These are phyloP conservation scores for Musa balbisiana DNA, from an alignment of 202 grass and related monocot genomes.

Conservation along the genomic window DNA sequence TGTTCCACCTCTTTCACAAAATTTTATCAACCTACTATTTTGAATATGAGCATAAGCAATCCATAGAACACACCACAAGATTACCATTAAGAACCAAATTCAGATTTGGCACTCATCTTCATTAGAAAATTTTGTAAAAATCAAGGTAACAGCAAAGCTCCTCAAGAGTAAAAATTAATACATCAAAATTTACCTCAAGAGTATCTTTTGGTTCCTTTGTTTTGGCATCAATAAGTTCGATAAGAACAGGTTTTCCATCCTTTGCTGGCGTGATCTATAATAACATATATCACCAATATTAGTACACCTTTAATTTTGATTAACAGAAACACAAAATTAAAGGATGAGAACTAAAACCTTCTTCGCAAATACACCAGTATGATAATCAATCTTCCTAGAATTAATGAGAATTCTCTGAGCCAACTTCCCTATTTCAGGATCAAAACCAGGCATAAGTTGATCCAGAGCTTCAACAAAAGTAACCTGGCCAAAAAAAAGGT, in stretches of 20 bases:
- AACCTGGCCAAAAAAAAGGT: constrained; percentile 37
- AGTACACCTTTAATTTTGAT: background rate
- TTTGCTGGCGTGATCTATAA: constrained; percentile 55
- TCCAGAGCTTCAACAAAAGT: constrained; percentile 97
- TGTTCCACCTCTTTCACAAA: too few species aligned
- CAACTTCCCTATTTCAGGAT: constrained; percentile 91
- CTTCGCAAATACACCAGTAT: constrained; percentile 92
- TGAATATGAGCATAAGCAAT: too few species aligned
- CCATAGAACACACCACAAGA: background rate
- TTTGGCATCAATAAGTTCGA: constrained; percentile 95
- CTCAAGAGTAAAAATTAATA: too few species aligned
- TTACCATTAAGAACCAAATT: too few species aligned
- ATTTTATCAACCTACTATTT: too few species aligned
- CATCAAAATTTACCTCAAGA: constrained; percentile 45
- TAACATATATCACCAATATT: constrained; percentile 6
- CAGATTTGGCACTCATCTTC: too few species aligned
- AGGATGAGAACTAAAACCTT: constrained; percentile 39
- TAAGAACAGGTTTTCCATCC: constrained; percentile 83
- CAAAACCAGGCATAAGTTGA: constrained; percentile 96
- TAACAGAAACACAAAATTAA: background rate
- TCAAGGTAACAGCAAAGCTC: background rate
- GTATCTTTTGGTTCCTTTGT: constrained; percentile 90
- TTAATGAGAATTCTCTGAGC: constrained; percentile 93
- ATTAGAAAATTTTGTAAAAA: background rate
- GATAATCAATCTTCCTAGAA: constrained; percentile 81